phyloP scores from a whole-genome alignment of 306 rosid genomes.

The Crataegus laevigata region DNA sequence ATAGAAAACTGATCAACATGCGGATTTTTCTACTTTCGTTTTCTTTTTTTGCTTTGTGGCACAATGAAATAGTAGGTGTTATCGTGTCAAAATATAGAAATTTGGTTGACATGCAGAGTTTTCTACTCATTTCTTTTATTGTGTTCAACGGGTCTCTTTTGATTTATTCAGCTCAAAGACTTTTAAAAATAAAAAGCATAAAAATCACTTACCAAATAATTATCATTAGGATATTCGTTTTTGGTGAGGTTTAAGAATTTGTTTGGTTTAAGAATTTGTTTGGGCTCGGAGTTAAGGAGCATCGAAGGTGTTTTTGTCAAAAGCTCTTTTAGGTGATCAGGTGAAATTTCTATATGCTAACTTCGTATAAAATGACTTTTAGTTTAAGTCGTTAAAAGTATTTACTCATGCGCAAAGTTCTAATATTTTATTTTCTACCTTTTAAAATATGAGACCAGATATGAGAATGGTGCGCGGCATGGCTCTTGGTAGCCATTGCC shows the following conservation, averaged over 20 bases:
- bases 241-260: not conserved
- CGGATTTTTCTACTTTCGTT: too few species aligned
- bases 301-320: not conserved
- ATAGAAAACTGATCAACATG: not conserved
- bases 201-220: too few species aligned
- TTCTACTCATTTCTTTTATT: too few species aligned
- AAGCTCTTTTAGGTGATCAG: not conserved
- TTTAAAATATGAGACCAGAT: not conserved
- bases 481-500: not conserved
- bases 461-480: not conserved
- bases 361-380: too few species aligned
- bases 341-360: not conserved
- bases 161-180: too few species aligned
- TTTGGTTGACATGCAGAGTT: not conserved
- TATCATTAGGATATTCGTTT: not conserved
- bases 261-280: not conserved
- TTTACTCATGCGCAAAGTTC: not conserved
- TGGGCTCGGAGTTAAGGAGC: not conserved
- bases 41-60: not conserved
- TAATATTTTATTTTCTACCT: not conserved
- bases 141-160: too few species aligned
- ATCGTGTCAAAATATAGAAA: not conserved
- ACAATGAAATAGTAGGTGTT: not conserved
- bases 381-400: too few species aligned
- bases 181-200: too few species aligned